These are phyloP conservation scores for Endotrypanum monterogeii DNA, from an alignment of 208 protist genomes.

Conservation along the genomic window DNA sequence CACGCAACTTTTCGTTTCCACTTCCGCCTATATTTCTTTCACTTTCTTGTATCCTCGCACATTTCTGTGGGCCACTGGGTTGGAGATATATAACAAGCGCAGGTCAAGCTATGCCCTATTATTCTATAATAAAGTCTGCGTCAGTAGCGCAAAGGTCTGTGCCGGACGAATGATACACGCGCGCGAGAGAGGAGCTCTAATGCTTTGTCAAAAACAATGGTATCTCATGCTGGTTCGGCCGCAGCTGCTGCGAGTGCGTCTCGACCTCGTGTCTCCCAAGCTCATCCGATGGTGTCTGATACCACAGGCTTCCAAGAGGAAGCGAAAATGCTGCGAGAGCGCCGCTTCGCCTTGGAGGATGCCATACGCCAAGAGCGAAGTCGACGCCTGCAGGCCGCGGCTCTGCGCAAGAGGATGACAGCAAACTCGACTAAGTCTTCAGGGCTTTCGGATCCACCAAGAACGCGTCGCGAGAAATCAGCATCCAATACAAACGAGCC, in stretches of 20 bases:
- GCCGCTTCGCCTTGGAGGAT: slow-evolving; percentile 19
- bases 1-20: too few species aligned
- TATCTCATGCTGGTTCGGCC: background rate
- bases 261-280: background rate
- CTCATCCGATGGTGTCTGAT: background rate
- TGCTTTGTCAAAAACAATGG: slow-evolving; percentile 7
- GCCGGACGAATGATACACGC: background rate
- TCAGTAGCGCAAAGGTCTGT: background rate
- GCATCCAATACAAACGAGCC: background rate
- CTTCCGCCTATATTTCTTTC: background rate
- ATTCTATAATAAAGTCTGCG: background rate
- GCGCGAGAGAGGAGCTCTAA: background rate
- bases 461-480: background rate
- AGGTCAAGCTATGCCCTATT: too few species aligned
- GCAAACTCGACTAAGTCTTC: background rate
- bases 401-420: background rate
- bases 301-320: background rate
- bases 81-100: background rate
- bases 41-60: too few species aligned
- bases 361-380: slow-evolving; percentile 30
- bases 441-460: background rate
- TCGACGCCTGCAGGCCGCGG: slow-evolving; percentile 21
- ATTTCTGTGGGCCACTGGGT: background rate
- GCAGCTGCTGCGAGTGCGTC: background rate
- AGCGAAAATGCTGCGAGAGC: slow-evolving; percentile 21